Percentiles rank a stretch among this genome's conserved stretches.
These are phyloP conservation scores for Funneliformis geosporum DNA, from an alignment of 192 early-diverging fungal genomes.

Conservation along the genomic window DNA sequence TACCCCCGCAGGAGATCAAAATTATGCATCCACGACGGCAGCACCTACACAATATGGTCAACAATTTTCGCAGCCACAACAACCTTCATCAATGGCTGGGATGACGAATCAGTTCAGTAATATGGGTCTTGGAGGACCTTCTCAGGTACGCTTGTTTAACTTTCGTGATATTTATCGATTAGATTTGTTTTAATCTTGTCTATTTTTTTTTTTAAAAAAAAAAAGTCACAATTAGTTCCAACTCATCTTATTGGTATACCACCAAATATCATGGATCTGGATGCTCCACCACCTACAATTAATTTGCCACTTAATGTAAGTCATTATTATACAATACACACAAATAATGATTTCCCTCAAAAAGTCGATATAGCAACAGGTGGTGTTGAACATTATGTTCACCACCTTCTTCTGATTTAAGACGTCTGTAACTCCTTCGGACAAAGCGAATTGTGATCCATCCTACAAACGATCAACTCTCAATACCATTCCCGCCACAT, in stretches of 20 bases:
- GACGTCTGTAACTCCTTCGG: conserved; percentile 56
- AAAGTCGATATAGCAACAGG: too few relatives aligned
- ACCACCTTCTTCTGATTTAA: conserved; percentile 26
- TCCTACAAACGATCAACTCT: conserved; percentile 89
- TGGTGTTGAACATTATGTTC: conserved; percentile 12
- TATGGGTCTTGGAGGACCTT: conserved; percentile 33
- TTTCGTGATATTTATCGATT: not conserved
- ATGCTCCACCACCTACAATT: conserved; percentile 49
- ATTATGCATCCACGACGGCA: conserved; percentile 26
- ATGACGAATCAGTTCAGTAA: conserved; percentile 44
- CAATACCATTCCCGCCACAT: conserved; percentile 85
- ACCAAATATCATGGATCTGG: conserved; percentile 50
- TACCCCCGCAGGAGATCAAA: conserved; percentile 38
- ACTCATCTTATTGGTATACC: conserved; percentile 55
- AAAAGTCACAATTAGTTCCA: conserved; percentile 34
- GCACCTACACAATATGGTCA: not conserved
- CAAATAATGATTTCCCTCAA: not conserved
- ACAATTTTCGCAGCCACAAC: conserved; percentile 25
- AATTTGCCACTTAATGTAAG: conserved; percentile 56
- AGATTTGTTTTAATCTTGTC: not conserved
- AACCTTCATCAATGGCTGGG: conserved; percentile 25
- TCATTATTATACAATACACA: not conserved
- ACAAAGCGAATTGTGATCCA: conserved; percentile 66
- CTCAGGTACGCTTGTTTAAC: conserved; percentile 29
- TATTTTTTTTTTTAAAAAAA: not conserved